Conservation (phyloP, 768 basidiomycete species). For the Tulasnella sp. region DNA sequence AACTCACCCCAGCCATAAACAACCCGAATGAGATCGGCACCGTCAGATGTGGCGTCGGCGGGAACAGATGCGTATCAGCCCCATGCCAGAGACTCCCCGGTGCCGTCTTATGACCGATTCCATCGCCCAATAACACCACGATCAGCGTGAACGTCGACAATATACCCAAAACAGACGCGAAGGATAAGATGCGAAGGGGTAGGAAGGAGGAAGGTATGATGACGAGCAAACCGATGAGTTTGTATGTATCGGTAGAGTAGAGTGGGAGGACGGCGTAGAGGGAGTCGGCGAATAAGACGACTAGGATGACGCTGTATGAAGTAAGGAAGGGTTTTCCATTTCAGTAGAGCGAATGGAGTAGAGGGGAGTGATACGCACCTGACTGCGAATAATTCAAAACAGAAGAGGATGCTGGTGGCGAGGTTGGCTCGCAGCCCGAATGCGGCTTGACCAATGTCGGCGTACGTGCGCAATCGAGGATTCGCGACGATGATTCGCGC, state of each 20-base stretch:
- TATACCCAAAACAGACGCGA: conserved; percentile 80
- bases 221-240: conserved; percentile 57
- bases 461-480: conserved; percentile 63
- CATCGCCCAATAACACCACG: conserved; percentile 70
- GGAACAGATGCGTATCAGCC: conserved; percentile 51
- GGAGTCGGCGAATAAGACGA: conserved; percentile 83
- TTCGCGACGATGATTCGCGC: conserved; percentile 66
- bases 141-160: conserved; percentile 67
- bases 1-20: conserved; percentile 78
- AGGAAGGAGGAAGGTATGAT: conserved; percentile 77
- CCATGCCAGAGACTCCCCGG: conserved; percentile 79
- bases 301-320: conserved; percentile 58
- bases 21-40: conserved; percentile 74
- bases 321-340: neutral
- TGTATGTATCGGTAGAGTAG: conserved; percentile 61
- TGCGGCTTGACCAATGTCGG: conserved; percentile 82
- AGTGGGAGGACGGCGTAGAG: conserved; percentile 60
- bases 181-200: conserved; percentile 76
- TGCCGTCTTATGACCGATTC: conserved; percentile 53
- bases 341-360: neutral
- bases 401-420: conserved; percentile 64
- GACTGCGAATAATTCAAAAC: conserved; percentile 77
- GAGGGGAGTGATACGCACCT: conserved; percentile 37
- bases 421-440: conserved; percentile 66
- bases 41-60: conserved; percentile 39